A percentile compares a stretch with the other conserved stretches of the same genome.
Conservation (phyloP, 768 basidiomycete genomes). For the Lepiota venenata region DNA sequence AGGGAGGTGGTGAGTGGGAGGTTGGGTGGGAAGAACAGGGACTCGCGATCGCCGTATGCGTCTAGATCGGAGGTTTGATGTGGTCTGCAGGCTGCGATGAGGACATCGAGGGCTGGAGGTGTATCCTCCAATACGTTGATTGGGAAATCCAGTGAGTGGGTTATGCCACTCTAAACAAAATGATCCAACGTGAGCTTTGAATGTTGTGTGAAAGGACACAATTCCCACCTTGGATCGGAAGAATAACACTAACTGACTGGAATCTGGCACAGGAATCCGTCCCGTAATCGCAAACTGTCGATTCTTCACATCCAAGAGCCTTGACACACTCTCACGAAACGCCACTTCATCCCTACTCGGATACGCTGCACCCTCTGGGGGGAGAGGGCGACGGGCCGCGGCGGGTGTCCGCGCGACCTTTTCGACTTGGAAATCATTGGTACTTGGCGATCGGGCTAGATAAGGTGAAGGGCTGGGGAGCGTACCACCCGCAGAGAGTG, state of each 20-base stretch:
- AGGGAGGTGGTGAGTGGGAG: slow-evolving; percentile 74
- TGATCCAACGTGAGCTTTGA: neutral
- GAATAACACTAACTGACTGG: slow-evolving; percentile 65
- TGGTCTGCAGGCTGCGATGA: slow-evolving; percentile 71
- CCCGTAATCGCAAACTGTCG: slow-evolving; percentile 65
- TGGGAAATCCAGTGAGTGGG: slow-evolving; percentile 80
- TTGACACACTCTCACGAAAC: slow-evolving; percentile 51
- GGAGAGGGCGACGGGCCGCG: slow-evolving; percentile 25
- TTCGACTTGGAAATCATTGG: slow-evolving; percentile 67
- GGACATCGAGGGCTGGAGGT: slow-evolving; percentile 75
- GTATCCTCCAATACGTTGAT: slow-evolving; percentile 72
- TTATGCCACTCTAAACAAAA: slow-evolving; percentile 61
- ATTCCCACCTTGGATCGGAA: slow-evolving; percentile 68
- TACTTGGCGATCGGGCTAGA: slow-evolving; percentile 34
- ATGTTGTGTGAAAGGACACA: neutral
- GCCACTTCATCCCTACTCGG: slow-evolving; percentile 46
- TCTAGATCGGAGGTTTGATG: slow-evolving; percentile 53
- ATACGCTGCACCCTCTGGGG: slow-evolving; percentile 22
- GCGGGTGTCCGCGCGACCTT: slow-evolving; percentile 35
- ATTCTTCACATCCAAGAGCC: slow-evolving; percentile 55
- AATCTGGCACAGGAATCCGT: slow-evolving; percentile 60
- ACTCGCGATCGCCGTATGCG: slow-evolving; percentile 56
- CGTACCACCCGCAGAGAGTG: neutral
- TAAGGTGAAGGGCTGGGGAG: neutral
- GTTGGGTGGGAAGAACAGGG: slow-evolving; percentile 68